Base-by-base conservation (phyloP, 1,284 basidiomycete species). In the Fomitopsis pinicola region DNA sequence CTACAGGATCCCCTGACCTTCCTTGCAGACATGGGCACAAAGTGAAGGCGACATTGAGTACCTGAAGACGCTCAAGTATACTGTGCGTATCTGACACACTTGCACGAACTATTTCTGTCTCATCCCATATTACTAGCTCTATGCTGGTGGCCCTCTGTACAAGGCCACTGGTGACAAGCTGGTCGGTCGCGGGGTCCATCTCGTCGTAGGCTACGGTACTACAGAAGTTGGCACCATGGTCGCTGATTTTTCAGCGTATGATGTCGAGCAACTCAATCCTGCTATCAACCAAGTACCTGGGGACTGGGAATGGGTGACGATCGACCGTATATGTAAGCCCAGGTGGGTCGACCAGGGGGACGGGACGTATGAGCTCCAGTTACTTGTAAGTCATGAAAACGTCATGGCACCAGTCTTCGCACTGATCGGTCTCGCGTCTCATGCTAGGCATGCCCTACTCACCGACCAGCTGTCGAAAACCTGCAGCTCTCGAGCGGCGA, bases 221-320 rank as follows among this genome's bases (percentile, higher is more conserved):
- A 70, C 68, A 0, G 68, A 70, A 46, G 57, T 57, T 12, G 67
- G 68, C 19, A 55, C 55, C 3, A 54, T 55, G 15, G 57, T 59
- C n/a, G 42, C 42, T 22, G 22, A 45, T 15, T 10, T 40, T 1
- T 35, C 42, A 38, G 26, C 55, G 17, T 61, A 66, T 17, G 44
- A 42, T 2, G 66, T 66, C n/a, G 55, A 61, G 15, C 57, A 46
- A 26, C 26, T 38, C 10, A 42, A 17, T 5, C 44, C 44, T 4
- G 36, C 33, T 5, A 42, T 46, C 9, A 59, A 30, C 10, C 65
- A 62, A 50, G 58, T 58, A 0, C 57, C 33, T 6, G 60, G 33
- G 5, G 69, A 72, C 28, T 78, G 77, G 77, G 55, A 63, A 38
- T 77, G 72, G 72, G 55, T 72, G 56, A 57, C 57, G 15, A 65